phyloP scores from a whole-genome alignment of 495 filamentous ascomycete genomes.

The Cenococcum geophilum region DNA sequence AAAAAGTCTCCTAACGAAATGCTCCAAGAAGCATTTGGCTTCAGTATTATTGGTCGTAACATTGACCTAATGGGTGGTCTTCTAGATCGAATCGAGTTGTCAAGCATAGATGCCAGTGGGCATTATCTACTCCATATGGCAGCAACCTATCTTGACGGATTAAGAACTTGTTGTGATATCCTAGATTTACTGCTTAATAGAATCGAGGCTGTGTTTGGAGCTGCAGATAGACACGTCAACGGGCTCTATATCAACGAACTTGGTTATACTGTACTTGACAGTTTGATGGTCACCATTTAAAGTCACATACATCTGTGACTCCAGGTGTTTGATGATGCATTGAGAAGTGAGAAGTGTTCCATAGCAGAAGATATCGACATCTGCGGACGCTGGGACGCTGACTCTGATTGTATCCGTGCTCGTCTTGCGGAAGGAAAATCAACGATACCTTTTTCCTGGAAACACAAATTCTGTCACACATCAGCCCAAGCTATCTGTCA shows the following conservation, averaged over 20 bases:
- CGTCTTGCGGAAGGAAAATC: not conserved
- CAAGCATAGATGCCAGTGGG: slow-evolving; percentile 9
- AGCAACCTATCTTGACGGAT: slow-evolving; percentile 39
- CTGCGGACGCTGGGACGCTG: slow-evolving; percentile 24
- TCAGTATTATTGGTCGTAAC: slow-evolving; percentile 42
- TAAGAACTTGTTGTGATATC: slow-evolving; percentile 38
- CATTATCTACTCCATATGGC: slow-evolving; percentile 42
- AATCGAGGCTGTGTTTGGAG: not conserved
- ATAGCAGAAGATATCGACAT: slow-evolving; percentile 19
- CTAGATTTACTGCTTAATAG: slow-evolving; percentile 19
- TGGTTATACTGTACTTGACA: slow-evolving; percentile 43
- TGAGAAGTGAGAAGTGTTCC: slow-evolving; percentile 1
- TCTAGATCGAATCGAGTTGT: slow-evolving; percentile 3
- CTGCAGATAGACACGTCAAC: not conserved
- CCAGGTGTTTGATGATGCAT: slow-evolving; percentile 30
- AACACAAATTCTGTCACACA: slow-evolving; percentile 27
- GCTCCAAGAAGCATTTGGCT: slow-evolving; percentile 38
- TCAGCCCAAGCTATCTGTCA: slow-evolving; percentile 20
- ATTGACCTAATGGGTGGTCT: slow-evolving; percentile 14
- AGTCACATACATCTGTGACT: slow-evolving; percentile 36
- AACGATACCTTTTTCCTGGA: slow-evolving; percentile 11
- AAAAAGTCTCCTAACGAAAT: slow-evolving; percentile 30
- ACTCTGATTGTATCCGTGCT: slow-evolving; percentile 6
- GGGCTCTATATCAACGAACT: slow-evolving; percentile 34
- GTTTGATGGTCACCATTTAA: slow-evolving; percentile 41